Conservation (phyloP, 768 basidiomycete genomes). For the Boletus sp. region DNA sequence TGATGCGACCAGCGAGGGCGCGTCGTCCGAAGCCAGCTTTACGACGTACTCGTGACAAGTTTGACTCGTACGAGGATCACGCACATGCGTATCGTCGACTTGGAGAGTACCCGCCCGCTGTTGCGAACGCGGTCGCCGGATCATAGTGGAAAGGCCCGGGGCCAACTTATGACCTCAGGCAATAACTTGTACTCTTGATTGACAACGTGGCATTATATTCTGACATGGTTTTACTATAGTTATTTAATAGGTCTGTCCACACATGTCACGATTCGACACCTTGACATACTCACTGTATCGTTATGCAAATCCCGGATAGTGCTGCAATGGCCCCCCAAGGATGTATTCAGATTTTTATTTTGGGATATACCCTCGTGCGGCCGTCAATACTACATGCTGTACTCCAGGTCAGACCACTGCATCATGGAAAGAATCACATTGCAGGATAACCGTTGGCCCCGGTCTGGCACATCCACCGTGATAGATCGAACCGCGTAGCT, state of each 20-base stretch:
- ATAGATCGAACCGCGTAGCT: not conserved
- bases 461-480: not conserved
- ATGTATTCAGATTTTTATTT: not conserved
- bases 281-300: not conserved
- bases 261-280: not conserved
- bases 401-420: not conserved
- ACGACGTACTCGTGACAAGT: not conserved
- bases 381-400: not conserved
- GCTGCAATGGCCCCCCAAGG: not conserved
- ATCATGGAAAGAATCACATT: not conserved
- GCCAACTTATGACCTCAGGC: not conserved
- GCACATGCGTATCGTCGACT: not conserved
- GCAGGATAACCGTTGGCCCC: not conserved
- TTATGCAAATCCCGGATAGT: not conserved
- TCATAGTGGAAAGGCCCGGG: not conserved
- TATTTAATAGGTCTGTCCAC: not conserved
- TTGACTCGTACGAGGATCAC: not conserved
- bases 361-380: not conserved
- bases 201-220: not conserved
- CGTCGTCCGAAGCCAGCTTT: not conserved
- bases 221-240: not conserved
- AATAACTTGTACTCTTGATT: not conserved
- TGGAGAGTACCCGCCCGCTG: not conserved
- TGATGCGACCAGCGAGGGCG: not conserved
- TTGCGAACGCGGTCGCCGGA: not conserved